These are phyloP conservation scores for Fusarium scirpi DNA, from an alignment of 2,329 filamentous ascomycete genomes.

Conservation along the genomic window DNA sequence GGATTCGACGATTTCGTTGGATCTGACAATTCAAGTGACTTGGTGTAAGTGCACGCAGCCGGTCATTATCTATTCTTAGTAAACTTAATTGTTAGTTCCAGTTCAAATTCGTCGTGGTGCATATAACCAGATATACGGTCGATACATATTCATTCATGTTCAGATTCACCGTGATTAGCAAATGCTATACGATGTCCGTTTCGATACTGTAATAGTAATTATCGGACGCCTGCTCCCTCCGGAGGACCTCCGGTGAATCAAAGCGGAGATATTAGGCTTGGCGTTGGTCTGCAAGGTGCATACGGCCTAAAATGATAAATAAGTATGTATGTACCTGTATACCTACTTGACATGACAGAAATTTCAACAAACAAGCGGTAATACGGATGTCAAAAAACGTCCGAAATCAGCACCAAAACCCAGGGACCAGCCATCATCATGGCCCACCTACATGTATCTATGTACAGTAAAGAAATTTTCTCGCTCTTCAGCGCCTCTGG, in stretches of 20 bases:
- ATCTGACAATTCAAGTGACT: background rate
- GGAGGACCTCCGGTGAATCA: constrained; percentile 17
- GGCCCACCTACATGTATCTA: background rate
- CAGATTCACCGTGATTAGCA: background rate
- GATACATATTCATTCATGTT: background rate
- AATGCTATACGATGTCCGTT: background rate
- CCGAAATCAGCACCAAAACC: background rate
- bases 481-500: background rate
- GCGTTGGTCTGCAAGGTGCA: background rate
- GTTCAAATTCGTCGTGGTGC: background rate
- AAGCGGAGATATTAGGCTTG: background rate
- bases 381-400: background rate
- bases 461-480: constrained; percentile 4
- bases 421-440: background rate
- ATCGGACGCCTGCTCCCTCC: constrained; percentile 4
- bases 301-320: background rate
- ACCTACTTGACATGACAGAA: background rate
- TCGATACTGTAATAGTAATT: background rate
- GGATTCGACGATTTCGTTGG: background rate
- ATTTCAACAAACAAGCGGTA: background rate
- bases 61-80: background rate
- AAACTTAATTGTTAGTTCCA: background rate
- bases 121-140: background rate
- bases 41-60: background rate
- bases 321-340: background rate